Conservation (phyloP, 2,329 filamentous ascomycete genomes). For the Juglanconis juglandina region DNA sequence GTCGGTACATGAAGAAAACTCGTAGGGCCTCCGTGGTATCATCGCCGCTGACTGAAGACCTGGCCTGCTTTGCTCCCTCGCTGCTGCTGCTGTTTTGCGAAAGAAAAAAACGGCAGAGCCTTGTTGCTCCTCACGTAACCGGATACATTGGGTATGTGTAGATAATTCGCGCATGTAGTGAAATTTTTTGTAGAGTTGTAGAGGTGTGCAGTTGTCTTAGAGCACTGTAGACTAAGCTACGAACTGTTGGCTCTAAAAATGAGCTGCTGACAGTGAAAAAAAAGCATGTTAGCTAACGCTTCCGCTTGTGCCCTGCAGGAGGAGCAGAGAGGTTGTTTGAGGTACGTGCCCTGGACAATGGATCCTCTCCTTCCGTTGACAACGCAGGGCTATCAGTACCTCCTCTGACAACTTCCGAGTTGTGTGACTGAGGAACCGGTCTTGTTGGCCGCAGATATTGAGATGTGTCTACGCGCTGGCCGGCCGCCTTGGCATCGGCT, state of each 20-base stretch:
- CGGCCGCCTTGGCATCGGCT: slow-evolving; percentile 44
- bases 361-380: slow-evolving; percentile 58
- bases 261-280: slow-evolving; percentile 19
- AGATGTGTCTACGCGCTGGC: slow-evolving; percentile 33
- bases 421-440: slow-evolving; percentile 54
- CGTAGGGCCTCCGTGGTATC: slow-evolving; percentile 18
- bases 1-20: slow-evolving; percentile 15
- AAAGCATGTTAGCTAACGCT: slow-evolving; percentile 20
- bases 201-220: neutral
- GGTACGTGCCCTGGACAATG: slow-evolving; percentile 47
- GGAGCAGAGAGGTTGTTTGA: slow-evolving; percentile 42
- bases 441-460: slow-evolving; percentile 39
- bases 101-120: slow-evolving; percentile 2
- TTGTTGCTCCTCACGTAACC: neutral
- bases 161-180: neutral
- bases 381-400: slow-evolving; percentile 59
- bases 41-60: slow-evolving; percentile 16
- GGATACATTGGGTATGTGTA: neutral
- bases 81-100: slow-evolving; percentile 10
- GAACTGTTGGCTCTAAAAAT: slow-evolving; percentile 20
- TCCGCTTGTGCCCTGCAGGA: slow-evolving; percentile 24
- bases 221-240: slow-evolving; percentile 7
- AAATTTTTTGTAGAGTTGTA: neutral
- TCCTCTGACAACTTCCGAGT: slow-evolving; percentile 24
- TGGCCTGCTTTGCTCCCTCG: slow-evolving; percentile 12